These are phyloP conservation scores for Scutellaria barbata DNA, from an alignment of 257 asterid species.

Conservation along the genomic window DNA sequence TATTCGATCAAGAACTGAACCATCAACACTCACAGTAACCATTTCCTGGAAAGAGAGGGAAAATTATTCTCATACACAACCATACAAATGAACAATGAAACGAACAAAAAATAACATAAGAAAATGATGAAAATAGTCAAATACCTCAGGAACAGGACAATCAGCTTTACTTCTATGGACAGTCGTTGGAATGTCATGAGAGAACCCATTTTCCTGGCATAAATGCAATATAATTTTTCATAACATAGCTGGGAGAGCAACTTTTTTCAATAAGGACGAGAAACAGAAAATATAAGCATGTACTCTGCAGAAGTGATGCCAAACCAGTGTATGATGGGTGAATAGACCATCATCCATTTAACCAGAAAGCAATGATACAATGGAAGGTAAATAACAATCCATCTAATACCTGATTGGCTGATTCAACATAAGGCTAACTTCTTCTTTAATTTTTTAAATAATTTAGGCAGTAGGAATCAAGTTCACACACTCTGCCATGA, in stretches of 20 bases:
- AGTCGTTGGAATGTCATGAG: slow-evolving; percentile 95
- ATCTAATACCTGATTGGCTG: neutral
- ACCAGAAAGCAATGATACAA: slow-evolving; percentile 19
- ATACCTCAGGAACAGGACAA: slow-evolving; percentile 97
- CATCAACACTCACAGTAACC: slow-evolving; percentile 96
- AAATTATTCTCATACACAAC: slow-evolving; percentile 26
- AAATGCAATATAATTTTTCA: slow-evolving; percentile 27
- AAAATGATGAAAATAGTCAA: neutral
- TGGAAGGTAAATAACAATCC: neutral
- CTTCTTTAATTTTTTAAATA: neutral
- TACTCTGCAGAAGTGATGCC: slow-evolving; percentile 20
- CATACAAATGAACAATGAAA: slow-evolving; percentile 10
- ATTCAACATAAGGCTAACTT: slow-evolving; percentile 9
- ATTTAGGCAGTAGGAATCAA: slow-evolving; percentile 14
- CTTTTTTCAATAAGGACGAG: slow-evolving; percentile 26
- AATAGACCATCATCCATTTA: slow-evolving; percentile 3
- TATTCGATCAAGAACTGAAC: slow-evolving; percentile 92
- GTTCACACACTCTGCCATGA: neutral
- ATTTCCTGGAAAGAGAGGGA: slow-evolving; percentile 68
- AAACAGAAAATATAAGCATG: slow-evolving; percentile 24
- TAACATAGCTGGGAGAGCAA: slow-evolving; percentile 14
- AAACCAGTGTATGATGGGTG: slow-evolving; percentile 1
- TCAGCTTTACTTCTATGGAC: slow-evolving; percentile 97
- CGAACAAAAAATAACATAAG: slow-evolving; percentile 26
- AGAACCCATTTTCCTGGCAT: slow-evolving; percentile 82